These are phyloP conservation scores for Glaciozyma martinii DNA, from an alignment of 768 basidiomycete genomes.

Conservation along the genomic window DNA sequence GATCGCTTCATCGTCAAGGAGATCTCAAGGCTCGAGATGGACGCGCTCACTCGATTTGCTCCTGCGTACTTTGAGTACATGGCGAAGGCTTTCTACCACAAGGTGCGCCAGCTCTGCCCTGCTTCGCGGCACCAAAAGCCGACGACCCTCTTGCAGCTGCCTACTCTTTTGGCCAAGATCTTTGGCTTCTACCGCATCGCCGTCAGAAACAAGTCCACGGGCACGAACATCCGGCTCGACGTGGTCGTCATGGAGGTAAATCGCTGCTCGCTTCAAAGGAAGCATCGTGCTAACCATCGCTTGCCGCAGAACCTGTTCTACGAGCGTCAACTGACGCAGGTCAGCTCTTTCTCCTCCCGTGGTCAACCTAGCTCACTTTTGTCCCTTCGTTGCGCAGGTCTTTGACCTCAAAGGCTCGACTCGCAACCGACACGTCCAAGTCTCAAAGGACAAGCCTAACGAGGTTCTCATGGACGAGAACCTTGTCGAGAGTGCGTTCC, in stretches of 20 bases:
- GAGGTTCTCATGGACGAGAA: conserved; percentile 96
- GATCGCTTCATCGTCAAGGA: conserved; percentile 99
- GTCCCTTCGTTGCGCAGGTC: conserved; percentile 48
- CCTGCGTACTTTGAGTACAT: conserved; percentile 98
- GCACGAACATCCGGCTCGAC: conserved; percentile 84
- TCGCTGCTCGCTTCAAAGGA: background rate
- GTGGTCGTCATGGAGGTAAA: conserved; percentile 78
- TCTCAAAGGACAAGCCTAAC: conserved; percentile 71
- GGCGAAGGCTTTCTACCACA: conserved; percentile 79
- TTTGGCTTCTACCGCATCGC: conserved; percentile 94
- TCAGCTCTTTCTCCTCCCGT: conserved; percentile 48
- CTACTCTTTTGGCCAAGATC: conserved; percentile 88
- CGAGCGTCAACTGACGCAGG: conserved; percentile 64
- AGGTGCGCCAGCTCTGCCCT: conserved; percentile 48
- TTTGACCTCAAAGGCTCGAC: conserved; percentile 97
- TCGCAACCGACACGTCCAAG: conserved; percentile 82
- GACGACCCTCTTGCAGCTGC: conserved; percentile 51
- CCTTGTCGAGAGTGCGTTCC: conserved; percentile 67
- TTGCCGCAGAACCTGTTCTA: conserved; percentile 65
- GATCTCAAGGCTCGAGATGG: conserved; percentile 77
- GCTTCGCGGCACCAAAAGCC: background rate
- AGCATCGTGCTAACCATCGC: background rate
- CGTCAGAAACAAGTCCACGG: conserved; percentile 66
- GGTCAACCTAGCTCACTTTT: no score
- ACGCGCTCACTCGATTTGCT: conserved; percentile 92